Conservation (phyloP, 164 flowering plant genomes). For the Dillenia turbinata region DNA sequence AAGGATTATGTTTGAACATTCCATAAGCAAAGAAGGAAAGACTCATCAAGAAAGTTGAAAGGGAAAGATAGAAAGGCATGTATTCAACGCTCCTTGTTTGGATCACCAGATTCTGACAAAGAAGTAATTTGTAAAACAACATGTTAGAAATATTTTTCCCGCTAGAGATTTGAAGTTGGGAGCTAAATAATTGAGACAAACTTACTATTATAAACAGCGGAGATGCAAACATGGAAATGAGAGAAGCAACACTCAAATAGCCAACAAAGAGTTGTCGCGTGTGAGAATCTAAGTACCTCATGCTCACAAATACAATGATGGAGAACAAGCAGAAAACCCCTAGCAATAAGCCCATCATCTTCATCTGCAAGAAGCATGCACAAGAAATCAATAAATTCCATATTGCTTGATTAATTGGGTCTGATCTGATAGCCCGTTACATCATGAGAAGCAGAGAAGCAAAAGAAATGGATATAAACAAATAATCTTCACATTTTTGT, state of each 20-base stretch:
- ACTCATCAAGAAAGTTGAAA: conserved; percentile 59
- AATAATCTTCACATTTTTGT: too few species aligned
- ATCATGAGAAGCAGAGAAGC: conserved; percentile 1
- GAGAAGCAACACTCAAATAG: conserved; percentile 58
- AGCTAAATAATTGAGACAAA: conserved; percentile 5
- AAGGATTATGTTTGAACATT: conserved; percentile 35
- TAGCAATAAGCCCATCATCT: conserved; percentile 45
- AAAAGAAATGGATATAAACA: too few species aligned
- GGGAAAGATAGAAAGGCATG: conserved; percentile 64
- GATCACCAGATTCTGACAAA: conserved; percentile 45
- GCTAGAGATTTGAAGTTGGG: background rate
- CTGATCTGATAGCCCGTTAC: background rate
- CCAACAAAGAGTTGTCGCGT: conserved; percentile 57
- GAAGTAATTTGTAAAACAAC: background rate
- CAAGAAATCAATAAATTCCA: background rate
- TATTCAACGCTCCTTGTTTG: conserved; percentile 52
- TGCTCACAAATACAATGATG: conserved; percentile 38
- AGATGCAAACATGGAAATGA: conserved; percentile 82
- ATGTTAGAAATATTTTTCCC: too few species aligned
- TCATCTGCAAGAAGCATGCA: conserved; percentile 34
- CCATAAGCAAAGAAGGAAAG: conserved; percentile 52
- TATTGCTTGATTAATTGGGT: background rate
- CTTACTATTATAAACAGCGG: conserved; percentile 70
- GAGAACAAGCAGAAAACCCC: conserved; percentile 42
- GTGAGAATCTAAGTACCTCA: conserved; percentile 29